A percentile compares a stretch with the other conserved stretches of the same genome.
Evolutionary conservation across 2,329 filamentous ascomycete genomes (phyloP).

Genomic region (Teratosphaeria zuluensis): DNA sequence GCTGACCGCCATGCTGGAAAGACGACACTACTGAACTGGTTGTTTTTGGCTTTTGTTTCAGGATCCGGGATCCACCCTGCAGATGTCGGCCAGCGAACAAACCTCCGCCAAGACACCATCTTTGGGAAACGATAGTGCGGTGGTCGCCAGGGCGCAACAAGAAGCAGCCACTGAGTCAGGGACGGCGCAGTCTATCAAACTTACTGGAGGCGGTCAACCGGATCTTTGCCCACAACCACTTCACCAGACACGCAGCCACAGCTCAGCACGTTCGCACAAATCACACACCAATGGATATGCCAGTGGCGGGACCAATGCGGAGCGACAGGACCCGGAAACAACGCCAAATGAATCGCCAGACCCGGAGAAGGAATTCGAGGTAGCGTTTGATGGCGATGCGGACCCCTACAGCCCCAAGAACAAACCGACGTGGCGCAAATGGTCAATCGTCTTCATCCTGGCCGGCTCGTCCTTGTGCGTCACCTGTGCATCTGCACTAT

Average conservation of each 20-base stretch:
- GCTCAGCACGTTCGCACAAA: constrained; percentile 17
- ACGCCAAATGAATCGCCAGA: background rate
- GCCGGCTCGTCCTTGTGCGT: constrained; percentile 69
- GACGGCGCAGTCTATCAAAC: background rate
- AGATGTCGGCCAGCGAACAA: background rate
- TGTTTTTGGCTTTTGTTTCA: background rate
- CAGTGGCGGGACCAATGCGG: constrained; percentile 8
- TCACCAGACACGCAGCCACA: constrained; percentile 11
- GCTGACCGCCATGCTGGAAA: background rate
- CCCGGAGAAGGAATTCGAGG: constrained; percentile 48
- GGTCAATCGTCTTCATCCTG: constrained; percentile 69
- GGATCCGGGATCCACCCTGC: background rate
- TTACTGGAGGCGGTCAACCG: background rate
- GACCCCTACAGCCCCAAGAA: constrained; percentile 69
- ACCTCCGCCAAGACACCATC: background rate
- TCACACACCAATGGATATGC: constrained; percentile 22
- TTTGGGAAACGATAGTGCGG: background rate
- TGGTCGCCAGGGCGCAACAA: background rate
- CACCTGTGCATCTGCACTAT: constrained; percentile 73
- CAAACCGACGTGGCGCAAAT: constrained; percentile 58
- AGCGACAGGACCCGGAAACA: constrained; percentile 9
- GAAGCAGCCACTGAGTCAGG: background rate
- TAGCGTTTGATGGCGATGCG: constrained; percentile 63
- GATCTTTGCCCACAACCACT: background rate
- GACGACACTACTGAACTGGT: background rate